Evolutionary conservation across 768 basidiomycete species (phyloP).

Genomic region (Russula sp.): DNA sequence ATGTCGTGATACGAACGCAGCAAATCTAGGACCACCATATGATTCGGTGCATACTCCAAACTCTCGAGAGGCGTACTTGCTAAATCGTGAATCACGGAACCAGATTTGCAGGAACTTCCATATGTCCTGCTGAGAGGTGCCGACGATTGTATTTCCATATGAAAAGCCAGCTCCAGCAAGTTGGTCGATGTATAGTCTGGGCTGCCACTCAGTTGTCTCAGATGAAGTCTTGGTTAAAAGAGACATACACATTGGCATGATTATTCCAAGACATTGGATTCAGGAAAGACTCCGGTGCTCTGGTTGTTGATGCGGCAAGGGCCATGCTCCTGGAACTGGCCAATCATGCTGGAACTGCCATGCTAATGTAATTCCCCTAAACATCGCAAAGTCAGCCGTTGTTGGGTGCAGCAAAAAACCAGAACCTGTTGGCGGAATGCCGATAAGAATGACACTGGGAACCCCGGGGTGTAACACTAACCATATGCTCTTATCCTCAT

Average conservation of each 20-base stretch:
- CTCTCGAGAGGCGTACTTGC: slow-evolving; percentile 37
- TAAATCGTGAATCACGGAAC: slow-evolving; percentile 46
- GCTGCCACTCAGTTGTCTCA: background rate
- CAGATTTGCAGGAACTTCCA: slow-evolving; percentile 65
- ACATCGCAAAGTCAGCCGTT: background rate
- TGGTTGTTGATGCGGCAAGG: slow-evolving; percentile 70
- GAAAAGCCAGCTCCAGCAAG: slow-evolving; percentile 59
- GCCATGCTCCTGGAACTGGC: slow-evolving; percentile 87
- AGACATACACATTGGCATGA: slow-evolving; percentile 38
- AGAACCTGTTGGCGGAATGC: slow-evolving; percentile 40
- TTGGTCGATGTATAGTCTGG: slow-evolving; percentile 51
- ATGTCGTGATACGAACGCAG: slow-evolving; percentile 24
- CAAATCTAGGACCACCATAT: slow-evolving; percentile 34
- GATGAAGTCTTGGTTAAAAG: background rate
- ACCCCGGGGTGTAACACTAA: slow-evolving; percentile 20
- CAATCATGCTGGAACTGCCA: slow-evolving; percentile 47
- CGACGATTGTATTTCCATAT: slow-evolving; percentile 42
- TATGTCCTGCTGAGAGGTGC: slow-evolving; percentile 45
- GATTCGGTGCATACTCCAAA: slow-evolving; percentile 63
- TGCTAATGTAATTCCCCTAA: slow-evolving; percentile 24
- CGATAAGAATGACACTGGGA: background rate
- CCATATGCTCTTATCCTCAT: slow-evolving; percentile 51
- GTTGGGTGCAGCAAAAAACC: slow-evolving; percentile 59
- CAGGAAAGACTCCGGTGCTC: slow-evolving; percentile 42
- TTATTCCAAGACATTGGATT: slow-evolving; percentile 58